Evolutionary conservation across 1,284 basidiomycete species (phyloP), one percentile per base, ranked within the genome.

Genomic region (Amylostereum chailletii): DNA sequence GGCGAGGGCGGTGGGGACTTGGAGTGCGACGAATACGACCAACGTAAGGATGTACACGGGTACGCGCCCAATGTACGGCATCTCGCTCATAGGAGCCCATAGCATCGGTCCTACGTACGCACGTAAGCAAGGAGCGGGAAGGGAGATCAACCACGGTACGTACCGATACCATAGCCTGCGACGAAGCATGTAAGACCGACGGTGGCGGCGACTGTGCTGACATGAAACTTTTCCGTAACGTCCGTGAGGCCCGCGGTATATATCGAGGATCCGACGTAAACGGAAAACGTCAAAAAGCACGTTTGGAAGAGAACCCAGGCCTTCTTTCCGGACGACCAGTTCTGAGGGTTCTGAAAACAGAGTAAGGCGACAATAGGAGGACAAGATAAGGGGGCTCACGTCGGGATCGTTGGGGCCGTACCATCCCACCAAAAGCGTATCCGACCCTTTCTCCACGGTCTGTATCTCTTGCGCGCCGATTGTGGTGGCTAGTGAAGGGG

Each of bases 211-310:
- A 77, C 74, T 39, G 68, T 58, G 2, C 71, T 70, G 39, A 83
- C 71, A 27, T 67, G 62, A 55, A 79, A 85, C n/a, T 80, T 61
- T 0, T 49, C 52, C 42, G 70, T 64, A 47, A 83, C 65, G 4
- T 68, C 62, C 0, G 63, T 61, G 66, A 71, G 40, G 65, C 67
- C 38, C 68, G 75, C 53, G 67, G 78, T 38, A 71, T 69, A 68
- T 45, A 65, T 64, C 9, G 60, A 60, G 8, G 62, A 65, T 42
- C 65, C 63, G 49, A 70, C 62, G 52, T 66, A 71, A 41, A 79
- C 76, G 59, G 79, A 77, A 60, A 85, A 71, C 5, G 83, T 80
- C 50, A 84, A 68, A 4, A 81, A 53, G 47, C 76, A 77, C 6
- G 74, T 75, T 10, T 79, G 61, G 39, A 65, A 69, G 2, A 80